These are phyloP conservation scores for Ophiostoma novo-ulmi DNA, from an alignment of 2,329 filamentous ascomycete species.

Conservation along the genomic window DNA sequence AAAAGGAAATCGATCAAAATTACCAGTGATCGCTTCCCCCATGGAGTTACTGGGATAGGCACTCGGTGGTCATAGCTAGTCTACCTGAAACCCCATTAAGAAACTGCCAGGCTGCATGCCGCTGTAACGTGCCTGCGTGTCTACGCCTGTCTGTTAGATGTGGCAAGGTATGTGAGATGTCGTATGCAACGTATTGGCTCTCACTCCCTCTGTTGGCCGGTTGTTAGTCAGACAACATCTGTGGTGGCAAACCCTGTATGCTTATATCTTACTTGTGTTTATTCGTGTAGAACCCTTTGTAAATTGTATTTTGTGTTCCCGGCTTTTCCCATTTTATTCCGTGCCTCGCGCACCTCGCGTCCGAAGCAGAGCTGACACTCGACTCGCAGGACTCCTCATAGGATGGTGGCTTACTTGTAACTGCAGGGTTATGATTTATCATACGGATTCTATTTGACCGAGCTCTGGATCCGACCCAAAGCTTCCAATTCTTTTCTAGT, in stretches of 20 bases:
- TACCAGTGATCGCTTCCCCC: neutral
- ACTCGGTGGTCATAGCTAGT: neutral
- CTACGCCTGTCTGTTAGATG: neutral
- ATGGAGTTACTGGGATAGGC: neutral
- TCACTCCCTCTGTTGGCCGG: neutral
- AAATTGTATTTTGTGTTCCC: neutral
- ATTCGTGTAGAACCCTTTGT: neutral
- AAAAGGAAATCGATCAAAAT: neutral
- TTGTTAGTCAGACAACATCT: neutral
- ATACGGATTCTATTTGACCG: neutral
- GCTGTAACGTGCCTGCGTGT: conserved; percentile 5
- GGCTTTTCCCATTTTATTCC: neutral
- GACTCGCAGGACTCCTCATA: neutral
- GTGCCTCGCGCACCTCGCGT: conserved; percentile 8
- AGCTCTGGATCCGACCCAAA: neutral
- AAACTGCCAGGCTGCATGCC: neutral
- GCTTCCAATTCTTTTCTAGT: neutral
- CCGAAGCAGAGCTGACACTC: conserved; percentile 10
- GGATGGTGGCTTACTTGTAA: neutral
- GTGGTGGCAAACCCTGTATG: neutral
- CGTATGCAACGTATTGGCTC: neutral
- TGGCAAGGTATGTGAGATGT: neutral
- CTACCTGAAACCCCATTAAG: neutral
- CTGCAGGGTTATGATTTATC: neutral
- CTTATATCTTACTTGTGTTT: no score